These are phyloP conservation scores for Sarcodon aspratus DNA, from an alignment of 768 basidiomycete genomes.

Conservation along the genomic window DNA sequence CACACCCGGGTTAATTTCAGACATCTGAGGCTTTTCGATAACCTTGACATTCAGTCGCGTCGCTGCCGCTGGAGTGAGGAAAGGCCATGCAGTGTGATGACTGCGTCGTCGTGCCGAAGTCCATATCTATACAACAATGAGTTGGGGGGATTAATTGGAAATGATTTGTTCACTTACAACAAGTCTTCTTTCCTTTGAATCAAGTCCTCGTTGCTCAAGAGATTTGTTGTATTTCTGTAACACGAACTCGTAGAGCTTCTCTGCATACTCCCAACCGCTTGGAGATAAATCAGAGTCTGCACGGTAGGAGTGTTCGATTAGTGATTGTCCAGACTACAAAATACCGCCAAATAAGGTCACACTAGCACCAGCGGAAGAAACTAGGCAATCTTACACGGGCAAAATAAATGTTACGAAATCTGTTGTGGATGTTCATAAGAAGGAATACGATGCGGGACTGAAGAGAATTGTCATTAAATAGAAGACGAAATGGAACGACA, in stretches of 20 bases:
- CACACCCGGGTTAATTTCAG: conserved; percentile 94
- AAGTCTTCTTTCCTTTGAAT: conserved; percentile 46
- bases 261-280: conserved; percentile 92
- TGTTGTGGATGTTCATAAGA: conserved; percentile 98
- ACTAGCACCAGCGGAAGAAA: background rate
- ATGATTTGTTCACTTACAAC: conserved; percentile 36
- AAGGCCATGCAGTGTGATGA: conserved; percentile 95
- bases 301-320: conserved; percentile 98
- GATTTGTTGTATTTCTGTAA: conserved; percentile 70
- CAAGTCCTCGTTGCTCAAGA: conserved; percentile 58
- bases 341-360: conserved; percentile 1
- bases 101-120: conserved; percentile 89
- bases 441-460: conserved; percentile 96
- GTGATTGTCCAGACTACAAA: conserved; percentile 85
- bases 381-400: conserved; percentile 54
- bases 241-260: conserved; percentile 82
- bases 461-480: conserved; percentile 3
- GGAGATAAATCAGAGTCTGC: conserved; percentile 96
- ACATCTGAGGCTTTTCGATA: conserved; percentile 92
- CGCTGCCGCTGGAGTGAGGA: conserved; percentile 29
- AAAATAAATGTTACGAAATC: conserved; percentile 89
- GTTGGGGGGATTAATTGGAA: background rate
- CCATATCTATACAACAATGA: conserved; percentile 62
- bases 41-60: conserved; percentile 56
- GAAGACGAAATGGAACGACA: background rate